Evolutionary conservation across 345 rosid genomes (phyloP).

Genomic region (Euclidium syriacum): DNA sequence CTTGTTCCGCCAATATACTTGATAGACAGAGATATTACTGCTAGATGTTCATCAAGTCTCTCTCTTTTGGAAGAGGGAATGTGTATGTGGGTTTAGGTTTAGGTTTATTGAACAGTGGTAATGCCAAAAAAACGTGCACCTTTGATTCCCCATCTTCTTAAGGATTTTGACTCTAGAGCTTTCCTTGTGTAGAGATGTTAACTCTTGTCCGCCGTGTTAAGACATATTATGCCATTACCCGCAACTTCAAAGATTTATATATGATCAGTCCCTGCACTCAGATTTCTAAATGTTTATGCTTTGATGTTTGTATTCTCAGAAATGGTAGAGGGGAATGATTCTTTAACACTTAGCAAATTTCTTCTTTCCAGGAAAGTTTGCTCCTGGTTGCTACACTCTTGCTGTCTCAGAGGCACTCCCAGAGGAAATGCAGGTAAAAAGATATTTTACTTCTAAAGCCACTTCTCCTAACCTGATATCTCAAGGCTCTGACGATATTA

Average conservation of each 20-base stretch:
- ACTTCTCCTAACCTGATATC: too few species aligned
- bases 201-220: neutral
- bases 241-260: neutral
- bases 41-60: neutral
- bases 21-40: neutral
- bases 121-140: too few species aligned
- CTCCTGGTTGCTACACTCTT: slow-evolving; percentile 81
- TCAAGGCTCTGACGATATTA: neutral
- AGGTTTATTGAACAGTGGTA: neutral
- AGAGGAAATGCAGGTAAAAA: slow-evolving; percentile 70
- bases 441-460: neutral
- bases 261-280: neutral
- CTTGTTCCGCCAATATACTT: neutral
- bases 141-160: too few species aligned
- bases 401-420: slow-evolving; percentile 80
- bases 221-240: neutral
- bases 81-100: neutral
- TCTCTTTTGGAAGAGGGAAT: neutral
- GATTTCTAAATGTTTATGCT: neutral
- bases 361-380: slow-evolving; percentile 55
- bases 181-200: neutral
- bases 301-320: slow-evolving; percentile 5
- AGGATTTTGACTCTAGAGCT: neutral
- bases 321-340: neutral
- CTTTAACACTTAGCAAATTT: neutral